Conservation (phyloP, 345 rosid genomes). For the Alliaria petiolata region DNA sequence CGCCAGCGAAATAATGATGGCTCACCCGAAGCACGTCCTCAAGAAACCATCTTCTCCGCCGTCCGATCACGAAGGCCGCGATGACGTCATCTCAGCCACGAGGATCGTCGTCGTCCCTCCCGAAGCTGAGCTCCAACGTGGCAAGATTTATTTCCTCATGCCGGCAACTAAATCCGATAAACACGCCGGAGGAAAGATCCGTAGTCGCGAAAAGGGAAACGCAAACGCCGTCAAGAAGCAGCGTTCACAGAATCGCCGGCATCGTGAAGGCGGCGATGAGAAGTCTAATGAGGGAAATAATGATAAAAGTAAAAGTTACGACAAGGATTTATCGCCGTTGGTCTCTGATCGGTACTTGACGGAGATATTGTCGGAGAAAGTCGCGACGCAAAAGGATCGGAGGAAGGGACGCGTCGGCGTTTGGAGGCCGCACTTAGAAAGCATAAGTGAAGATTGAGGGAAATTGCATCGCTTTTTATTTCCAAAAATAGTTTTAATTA, state of each 20-base stretch:
- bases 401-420: conserved; percentile 85
- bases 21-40: conserved; percentile 79
- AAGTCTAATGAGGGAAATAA: conserved; percentile 14
- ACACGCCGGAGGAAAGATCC: conserved; percentile 30
- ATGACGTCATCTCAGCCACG: conserved; percentile 49
- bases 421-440: conserved; percentile 95
- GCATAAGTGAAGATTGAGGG: conserved; percentile 47
- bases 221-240: conserved; percentile 1
- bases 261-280: conserved; percentile 4
- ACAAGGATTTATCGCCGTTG: conserved; percentile 33
- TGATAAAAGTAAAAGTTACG: not conserved
- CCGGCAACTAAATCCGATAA: conserved; percentile 42
- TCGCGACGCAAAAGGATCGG: conserved; percentile 70
- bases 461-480: not conserved
- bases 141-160: conserved; percentile 91
- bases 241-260: conserved; percentile 23
- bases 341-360: conserved; percentile 77
- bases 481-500: not conserved
- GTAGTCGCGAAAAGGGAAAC: not conserved
- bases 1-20: conserved; percentile 82
- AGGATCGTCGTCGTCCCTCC: conserved; percentile 85
- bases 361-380: conserved; percentile 88
- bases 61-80: conserved; percentile 47
- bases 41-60: conserved; percentile 67
- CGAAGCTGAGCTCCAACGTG: conserved; percentile 89